Conservation (phyloP, 106 monocot genomes). For the Iris macrosiphon region DNA sequence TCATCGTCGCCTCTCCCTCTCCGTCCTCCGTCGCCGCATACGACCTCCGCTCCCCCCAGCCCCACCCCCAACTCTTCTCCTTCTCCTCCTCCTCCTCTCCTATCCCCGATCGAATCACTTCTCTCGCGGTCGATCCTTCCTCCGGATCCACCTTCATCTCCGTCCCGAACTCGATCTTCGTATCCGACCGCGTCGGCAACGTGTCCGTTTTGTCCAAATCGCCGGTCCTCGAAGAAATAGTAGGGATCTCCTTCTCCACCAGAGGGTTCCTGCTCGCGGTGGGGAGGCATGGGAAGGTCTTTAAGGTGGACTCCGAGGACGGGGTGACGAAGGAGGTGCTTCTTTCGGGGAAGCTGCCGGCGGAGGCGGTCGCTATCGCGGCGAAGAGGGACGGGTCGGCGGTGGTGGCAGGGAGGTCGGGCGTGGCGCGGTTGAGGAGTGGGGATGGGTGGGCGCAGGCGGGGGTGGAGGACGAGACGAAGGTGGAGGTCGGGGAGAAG, state of each 20-base stretch:
- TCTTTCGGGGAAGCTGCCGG: slow-evolving; percentile 3
- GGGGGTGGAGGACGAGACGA: slow-evolving; percentile 30
- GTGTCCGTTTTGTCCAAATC: slow-evolving; percentile 32
- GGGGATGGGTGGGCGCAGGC: slow-evolving; percentile 43
- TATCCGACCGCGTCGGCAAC: slow-evolving; percentile 27
- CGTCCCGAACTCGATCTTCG: slow-evolving; percentile 24
- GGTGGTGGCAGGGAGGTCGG: slow-evolving; percentile 20
- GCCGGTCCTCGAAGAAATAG: slow-evolving; percentile 14
- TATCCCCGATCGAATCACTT: slow-evolving; percentile 15
- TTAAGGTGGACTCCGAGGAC: slow-evolving; percentile 54
- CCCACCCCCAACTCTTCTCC: slow-evolving; percentile 44
- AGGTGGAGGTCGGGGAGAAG: slow-evolving; percentile 18
- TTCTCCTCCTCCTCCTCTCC: slow-evolving; percentile 22
- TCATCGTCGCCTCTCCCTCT: slow-evolving; percentile 21
- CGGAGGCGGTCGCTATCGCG: slow-evolving; percentile 11
- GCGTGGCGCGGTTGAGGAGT: slow-evolving; percentile 29
- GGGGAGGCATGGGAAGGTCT: slow-evolving; percentile 25
- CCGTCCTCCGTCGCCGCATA: slow-evolving; percentile 19
- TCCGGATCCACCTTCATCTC: slow-evolving; percentile 45
- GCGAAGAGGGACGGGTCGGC: slow-evolving; percentile 42
- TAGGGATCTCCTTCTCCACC: slow-evolving; percentile 28
- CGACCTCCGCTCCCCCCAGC: slow-evolving; percentile 35
- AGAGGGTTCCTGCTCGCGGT: slow-evolving; percentile 59
- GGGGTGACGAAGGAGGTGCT: slow-evolving; percentile 32
- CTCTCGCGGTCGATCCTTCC: slow-evolving; percentile 31